Percentiles rank a stretch among this genome's conserved stretches.
These are phyloP conservation scores for Clonostachys rosea DNA, from an alignment of 2,329 filamentous ascomycete species.

Conservation along the genomic window DNA sequence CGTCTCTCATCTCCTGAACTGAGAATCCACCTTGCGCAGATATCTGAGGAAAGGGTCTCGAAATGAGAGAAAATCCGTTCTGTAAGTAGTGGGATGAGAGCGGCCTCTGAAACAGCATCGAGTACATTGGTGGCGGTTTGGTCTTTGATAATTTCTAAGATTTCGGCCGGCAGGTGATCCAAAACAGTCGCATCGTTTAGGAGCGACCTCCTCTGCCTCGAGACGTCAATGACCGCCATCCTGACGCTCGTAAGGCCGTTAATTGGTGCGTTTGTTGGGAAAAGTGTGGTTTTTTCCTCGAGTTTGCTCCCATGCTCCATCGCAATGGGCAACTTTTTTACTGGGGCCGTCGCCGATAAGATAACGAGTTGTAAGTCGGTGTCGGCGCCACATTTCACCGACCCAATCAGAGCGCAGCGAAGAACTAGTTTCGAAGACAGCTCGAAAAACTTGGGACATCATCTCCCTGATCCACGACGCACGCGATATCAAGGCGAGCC, in stretches of 20 bases:
- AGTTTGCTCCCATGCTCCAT: slow-evolving; percentile 1
- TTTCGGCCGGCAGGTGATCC: slow-evolving; percentile 62
- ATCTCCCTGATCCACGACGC: slow-evolving; percentile 11
- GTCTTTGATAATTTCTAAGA: slow-evolving; percentile 62
- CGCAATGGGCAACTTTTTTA: slow-evolving; percentile 12
- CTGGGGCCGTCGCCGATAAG: neutral
- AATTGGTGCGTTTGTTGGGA: neutral
- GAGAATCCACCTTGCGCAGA: slow-evolving; percentile 75
- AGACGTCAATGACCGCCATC: slow-evolving; percentile 54
- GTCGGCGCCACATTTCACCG: slow-evolving; percentile 17
- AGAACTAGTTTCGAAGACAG: slow-evolving; percentile 13
- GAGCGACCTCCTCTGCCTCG: slow-evolving; percentile 48
- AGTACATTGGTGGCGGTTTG: slow-evolving; percentile 63
- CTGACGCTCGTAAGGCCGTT: slow-evolving; percentile 18
- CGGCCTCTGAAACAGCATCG: slow-evolving; percentile 63
- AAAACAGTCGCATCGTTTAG: slow-evolving; percentile 49
- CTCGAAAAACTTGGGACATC: slow-evolving; percentile 36
- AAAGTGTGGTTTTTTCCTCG: neutral
- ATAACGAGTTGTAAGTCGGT: slow-evolving; percentile 1
- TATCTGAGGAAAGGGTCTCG: slow-evolving; percentile 71
- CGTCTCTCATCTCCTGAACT: slow-evolving; percentile 29
- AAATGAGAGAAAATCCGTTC: slow-evolving; percentile 71
- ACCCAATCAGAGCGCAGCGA: slow-evolving; percentile 20
- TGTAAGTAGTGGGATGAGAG: slow-evolving; percentile 66
- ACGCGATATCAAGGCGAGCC: slow-evolving; percentile 8